These are phyloP conservation scores for Phlebiopsis gigantea DNA, from an alignment of 768 basidiomycete species.

Conservation along the genomic window DNA sequence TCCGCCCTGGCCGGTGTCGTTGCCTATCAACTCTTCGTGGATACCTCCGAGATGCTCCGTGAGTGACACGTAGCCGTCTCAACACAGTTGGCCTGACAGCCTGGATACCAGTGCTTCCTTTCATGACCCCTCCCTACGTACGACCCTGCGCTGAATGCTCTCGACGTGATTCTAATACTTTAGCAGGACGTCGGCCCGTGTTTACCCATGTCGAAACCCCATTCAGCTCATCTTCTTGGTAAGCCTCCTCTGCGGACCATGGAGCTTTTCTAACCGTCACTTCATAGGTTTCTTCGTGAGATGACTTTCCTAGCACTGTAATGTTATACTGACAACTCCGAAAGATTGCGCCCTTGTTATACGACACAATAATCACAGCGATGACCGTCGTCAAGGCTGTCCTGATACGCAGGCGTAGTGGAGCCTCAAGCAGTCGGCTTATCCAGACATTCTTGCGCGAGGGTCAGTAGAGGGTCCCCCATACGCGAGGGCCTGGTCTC, in stretches of 20 bases:
- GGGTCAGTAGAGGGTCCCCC: conserved; percentile 36
- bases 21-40: conserved; percentile 78
- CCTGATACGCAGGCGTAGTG: conserved; percentile 67
- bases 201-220: conserved; percentile 76
- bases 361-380: conserved; percentile 74
- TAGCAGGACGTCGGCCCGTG: conserved; percentile 57
- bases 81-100: not conserved
- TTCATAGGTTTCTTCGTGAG: conserved; percentile 24
- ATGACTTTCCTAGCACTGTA: not conserved
- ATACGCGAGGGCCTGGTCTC: not conserved
- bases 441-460: conserved; percentile 84
- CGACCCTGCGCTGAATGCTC: conserved; percentile 15
- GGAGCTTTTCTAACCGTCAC: not conserved
- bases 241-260: conserved; percentile 16
- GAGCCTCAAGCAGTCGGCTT: conserved; percentile 70
- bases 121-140: conserved; percentile 59
- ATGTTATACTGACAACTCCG: not conserved
- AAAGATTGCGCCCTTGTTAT: conserved; percentile 75
- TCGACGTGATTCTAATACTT: not conserved
- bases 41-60: conserved; percentile 74
- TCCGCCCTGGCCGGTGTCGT: conserved; percentile 67
- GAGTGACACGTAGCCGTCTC: conserved; percentile 21
- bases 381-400: conserved; percentile 82
- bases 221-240: conserved; percentile 80
- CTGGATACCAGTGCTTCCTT: conserved; percentile 48